Evolutionary conservation across 768 basidiomycete genomes (phyloP), one percentile per base, ranked within the genome.

Genomic region (Amanita muscaria): DNA sequence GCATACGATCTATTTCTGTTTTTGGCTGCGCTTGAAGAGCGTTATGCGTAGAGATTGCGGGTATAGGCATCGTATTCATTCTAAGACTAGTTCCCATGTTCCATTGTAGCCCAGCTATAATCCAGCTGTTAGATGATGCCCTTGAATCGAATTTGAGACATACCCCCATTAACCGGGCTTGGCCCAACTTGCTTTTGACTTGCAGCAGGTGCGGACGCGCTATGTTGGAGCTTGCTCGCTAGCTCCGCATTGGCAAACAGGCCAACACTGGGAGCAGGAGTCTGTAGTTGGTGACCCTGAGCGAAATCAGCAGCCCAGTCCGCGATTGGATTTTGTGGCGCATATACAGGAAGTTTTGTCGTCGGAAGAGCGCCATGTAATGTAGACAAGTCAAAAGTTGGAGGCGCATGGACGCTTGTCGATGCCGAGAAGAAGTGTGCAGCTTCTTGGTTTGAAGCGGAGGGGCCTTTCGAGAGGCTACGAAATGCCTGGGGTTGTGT

Each of bases 221-320:
- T 21, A 22, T 39, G 30, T 25, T 31, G 44, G 12, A 25, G 16
- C 16, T 34, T 24, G 22, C 14, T 11, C 12, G 18, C 35, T 16
- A 29, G n/a, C 21, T 35, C 25, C n/a, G 18, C n/a, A 14, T n/a
- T n/a, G n/a, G n/a, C n/a, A n/a, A n/a, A n/a, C n/a, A n/a, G n/a
- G n/a, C 25, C 19, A n/a, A 12, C 22, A 12, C 24, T 27, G 18
- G 16, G 31, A 32, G 15, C 49, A 49, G 51, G 40, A 40, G 36
- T 46, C 14, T 47, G 59, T 41, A 53, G 36, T 22, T 56, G 58
- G 48, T 64, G 64, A 29, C 67, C 69, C 34, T 63, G 61, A 47
- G 77, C 39, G 49, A 85, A 85, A 56, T 83, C 81, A 16, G 71
- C 53, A 1, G 81, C 78, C 83, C 83, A 86, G n/a, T 69, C 60